phyloP scores from a whole-genome alignment of 768 basidiomycete species.

The Suillus hirtellus region DNA sequence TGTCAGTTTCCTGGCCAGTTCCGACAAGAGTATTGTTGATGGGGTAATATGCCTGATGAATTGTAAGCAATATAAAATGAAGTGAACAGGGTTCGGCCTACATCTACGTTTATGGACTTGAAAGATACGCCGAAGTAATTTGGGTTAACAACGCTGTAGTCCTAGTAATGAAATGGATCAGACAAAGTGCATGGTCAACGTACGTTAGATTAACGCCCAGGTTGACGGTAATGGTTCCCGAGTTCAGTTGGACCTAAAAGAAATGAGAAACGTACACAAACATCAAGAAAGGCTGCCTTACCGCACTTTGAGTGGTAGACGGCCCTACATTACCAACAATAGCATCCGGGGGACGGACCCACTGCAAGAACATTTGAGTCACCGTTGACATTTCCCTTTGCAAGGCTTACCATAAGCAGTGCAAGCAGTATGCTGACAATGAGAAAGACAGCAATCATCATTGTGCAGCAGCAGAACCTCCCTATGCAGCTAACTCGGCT shows the following conservation, averaged over 20 bases:
- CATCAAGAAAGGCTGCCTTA: constrained; percentile 29
- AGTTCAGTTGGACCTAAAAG: constrained; percentile 37
- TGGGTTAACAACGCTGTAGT: constrained; percentile 72
- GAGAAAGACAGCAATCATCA: constrained; percentile 66
- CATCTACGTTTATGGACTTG: constrained; percentile 62
- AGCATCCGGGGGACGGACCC: constrained; percentile 74
- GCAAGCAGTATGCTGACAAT: constrained; percentile 65
- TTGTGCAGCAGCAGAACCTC: constrained; percentile 74
- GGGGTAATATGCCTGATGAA: constrained; percentile 67
- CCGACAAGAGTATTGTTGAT: constrained; percentile 71
- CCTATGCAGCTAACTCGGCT: constrained; percentile 59
- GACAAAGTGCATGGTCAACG: constrained; percentile 25
- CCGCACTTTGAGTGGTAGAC: constrained; percentile 44
- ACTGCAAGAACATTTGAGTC: constrained; percentile 42
- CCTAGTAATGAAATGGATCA: constrained; percentile 10
- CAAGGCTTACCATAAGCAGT: constrained; percentile 59
- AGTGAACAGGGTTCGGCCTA: constrained; percentile 27
- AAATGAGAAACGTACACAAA: background rate
- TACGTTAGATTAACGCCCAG: constrained; percentile 69
- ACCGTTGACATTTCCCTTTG: constrained; percentile 11
- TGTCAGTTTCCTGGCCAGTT: constrained; percentile 48
- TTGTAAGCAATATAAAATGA: constrained; percentile 12
- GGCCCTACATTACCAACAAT: constrained; percentile 49
- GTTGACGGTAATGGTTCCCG: constrained; percentile 53
- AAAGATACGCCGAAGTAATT: constrained; percentile 77